Base-by-base conservation (phyloP, 1,139 yeast genomes). In the Candida gigantensis region DNA sequence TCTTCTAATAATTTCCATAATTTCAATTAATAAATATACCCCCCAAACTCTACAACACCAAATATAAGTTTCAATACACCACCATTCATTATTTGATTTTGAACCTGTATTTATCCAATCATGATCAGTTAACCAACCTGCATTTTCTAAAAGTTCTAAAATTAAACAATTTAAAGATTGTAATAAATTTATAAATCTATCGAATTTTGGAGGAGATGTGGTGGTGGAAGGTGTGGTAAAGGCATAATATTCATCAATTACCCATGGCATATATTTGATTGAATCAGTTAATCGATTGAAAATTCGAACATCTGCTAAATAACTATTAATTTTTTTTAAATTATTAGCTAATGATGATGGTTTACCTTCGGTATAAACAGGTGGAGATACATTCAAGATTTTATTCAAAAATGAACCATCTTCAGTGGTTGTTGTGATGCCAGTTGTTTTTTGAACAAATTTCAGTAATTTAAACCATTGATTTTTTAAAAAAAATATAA, bases 41-140 rank as follows among this genome's bases (percentile, higher is more conserved):
- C 80, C 81, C 83, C 83, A 77, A n/a, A 77, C 65, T 37, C 79
- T 58, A 23, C 76, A 70, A 40, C 80, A 74, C 68, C 78, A 63
- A 17, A 71, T 58, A 47, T 72, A 71, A 1, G 76, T 65, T 43
- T 65, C 72, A 17, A 61, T 52, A 44, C 71, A 63, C 76, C 75
- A 71, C 48, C 60, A 65, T 36, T 50, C 47, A 48, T 72, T 63
- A 44, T 72, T 74, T n/a, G n/a, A n/a, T n/a, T n/a, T n/a, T n/a
- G n/a, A n/a, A 24, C 51, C 46, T 14, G 78, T 74, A 6, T 69
- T 66, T 2, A 75, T 61, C 77, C 79, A 77, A 44, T 72, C 65
- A 49, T 77, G 81, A 33, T 75, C 81, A 2, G 77, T 69, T 28
- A 73, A 57, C 76, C 80, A 77, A 2, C 81, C 82, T n/a, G 72